Conservation (phyloP, 805 yeast species). For the Yarrowia osloensis region DNA sequence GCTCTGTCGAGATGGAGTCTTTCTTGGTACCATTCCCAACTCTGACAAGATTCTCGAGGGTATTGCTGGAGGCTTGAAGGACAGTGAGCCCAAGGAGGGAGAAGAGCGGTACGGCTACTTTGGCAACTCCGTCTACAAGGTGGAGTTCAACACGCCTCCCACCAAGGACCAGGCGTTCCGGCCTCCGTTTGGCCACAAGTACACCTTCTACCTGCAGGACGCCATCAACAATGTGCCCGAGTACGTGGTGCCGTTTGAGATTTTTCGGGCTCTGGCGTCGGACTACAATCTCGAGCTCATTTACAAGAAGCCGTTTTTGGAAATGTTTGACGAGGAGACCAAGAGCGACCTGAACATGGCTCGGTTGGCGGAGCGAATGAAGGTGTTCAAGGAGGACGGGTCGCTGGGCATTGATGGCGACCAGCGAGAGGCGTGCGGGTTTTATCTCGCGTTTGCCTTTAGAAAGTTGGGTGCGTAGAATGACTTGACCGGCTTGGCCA, state of each 20-base stretch:
- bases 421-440: constrained; percentile 84
- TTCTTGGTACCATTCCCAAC: constrained; percentile 93
- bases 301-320: constrained; percentile 74
- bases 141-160: constrained; percentile 74
- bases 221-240: constrained; percentile 98
- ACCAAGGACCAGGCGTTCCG: constrained; percentile 74
- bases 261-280: constrained; percentile 77
- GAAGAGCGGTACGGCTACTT: constrained; percentile 52
- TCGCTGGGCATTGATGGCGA: constrained; percentile 83
- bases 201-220: constrained; percentile 79
- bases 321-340: constrained; percentile 77
- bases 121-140: constrained; percentile 84
- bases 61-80: constrained; percentile 43
- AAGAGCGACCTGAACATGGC: constrained; percentile 50
- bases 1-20: constrained; percentile 77
- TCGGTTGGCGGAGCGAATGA: constrained; percentile 41
- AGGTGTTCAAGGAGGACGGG: constrained; percentile 73
- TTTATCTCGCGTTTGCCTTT: constrained; percentile 82
- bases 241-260: constrained; percentile 92
- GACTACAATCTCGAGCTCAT: constrained; percentile 76
- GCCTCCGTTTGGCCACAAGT: constrained; percentile 79
- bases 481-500: too few relatives aligned
- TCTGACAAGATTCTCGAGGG: constrained; percentile 78
- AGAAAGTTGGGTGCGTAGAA: constrained; percentile 42
- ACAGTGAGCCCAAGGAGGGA: constrained; percentile 49